Conservation (phyloP, 208 protist genomes). For the Trypanosoma conorhini region DNA sequence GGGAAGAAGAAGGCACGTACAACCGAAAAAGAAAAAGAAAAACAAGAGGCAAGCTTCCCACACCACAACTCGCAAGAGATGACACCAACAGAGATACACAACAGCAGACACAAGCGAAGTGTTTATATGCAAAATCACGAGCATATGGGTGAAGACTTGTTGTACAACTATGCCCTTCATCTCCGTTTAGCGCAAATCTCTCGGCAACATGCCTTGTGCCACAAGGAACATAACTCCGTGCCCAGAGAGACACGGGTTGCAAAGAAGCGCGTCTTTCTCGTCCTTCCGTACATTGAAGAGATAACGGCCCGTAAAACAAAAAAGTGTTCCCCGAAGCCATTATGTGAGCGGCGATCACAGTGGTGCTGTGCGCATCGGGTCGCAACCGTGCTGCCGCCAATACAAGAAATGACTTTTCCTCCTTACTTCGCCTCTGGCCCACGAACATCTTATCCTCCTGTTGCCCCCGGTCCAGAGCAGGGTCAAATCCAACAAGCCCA, state of each 20-base stretch:
- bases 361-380: neutral
- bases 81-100: no score
- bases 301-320: constrained; percentile 6
- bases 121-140: no score
- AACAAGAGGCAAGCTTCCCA: no score
- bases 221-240: constrained; percentile 4
- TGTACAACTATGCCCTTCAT: neutral
- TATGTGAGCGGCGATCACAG: constrained; percentile 3
- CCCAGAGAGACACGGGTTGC: neutral
- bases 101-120: no score
- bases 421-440: neutral
- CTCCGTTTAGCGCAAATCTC: neutral
- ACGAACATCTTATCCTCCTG: no score
- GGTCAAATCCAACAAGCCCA: constrained; percentile 1
- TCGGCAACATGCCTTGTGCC: neutral
- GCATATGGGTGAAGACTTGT: no score
- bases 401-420: neutral
- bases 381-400: neutral
- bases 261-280: constrained; percentile 3
- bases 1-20: neutral
- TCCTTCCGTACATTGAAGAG: neutral
- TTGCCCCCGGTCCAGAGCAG: neutral
- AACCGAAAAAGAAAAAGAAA: neutral
- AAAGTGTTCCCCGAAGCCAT: constrained; percentile 3
- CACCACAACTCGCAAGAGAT: no score